Base-by-base conservation (phyloP, 2,329 filamentous ascomycete species). In the Trichocomaceae sp. region DNA sequence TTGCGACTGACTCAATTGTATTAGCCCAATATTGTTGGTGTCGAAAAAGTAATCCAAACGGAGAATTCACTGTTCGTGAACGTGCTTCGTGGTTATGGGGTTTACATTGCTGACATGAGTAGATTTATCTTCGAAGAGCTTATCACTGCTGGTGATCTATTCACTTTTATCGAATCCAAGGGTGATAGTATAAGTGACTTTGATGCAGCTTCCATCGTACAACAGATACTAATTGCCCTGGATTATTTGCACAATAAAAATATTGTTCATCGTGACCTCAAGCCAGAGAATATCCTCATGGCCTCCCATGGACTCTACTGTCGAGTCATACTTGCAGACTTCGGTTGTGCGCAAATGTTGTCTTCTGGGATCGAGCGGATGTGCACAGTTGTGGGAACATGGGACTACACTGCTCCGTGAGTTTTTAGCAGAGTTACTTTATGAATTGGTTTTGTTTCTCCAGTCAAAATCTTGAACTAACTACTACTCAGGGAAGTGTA, bases 251-350 rank as follows among this genome's bases (percentile, higher is more conserved):
- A 85, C 62, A 66, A 70, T 3, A 70, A 73, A 7, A 69, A 75
- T 41, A 79, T 85, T 44, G 80, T 80, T 4, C 83, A 85, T 63
- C 74, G 83, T 31, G 83, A 85, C 61, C 72, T 85, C 48, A 85
- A 85, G 61, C 82, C 81, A 0, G 82, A 85, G 51, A 85, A 85
- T 60, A 77, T 85, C 8, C 72, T 85, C 29, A 75, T 85, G 74
- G 79, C 79, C 0, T 80, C 78, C 1, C 71, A 78, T 50, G 69
- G 72, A 13, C 68, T 71, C 44, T 76, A 77, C 2, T 73, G 75
- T 20, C 75, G 83, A 20, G 71, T 84, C 7, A 73, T 85, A 1
- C 70, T 85, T 42, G 82, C 80, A 0, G 83, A 85, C 63, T 85
- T 85, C 62, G 82, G 82, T 8, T 77, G 78, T 59, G 77, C 81